Evolutionary conservation across 164 flowering plant species (phyloP).

Genomic region (Magnolia sinica): DNA sequence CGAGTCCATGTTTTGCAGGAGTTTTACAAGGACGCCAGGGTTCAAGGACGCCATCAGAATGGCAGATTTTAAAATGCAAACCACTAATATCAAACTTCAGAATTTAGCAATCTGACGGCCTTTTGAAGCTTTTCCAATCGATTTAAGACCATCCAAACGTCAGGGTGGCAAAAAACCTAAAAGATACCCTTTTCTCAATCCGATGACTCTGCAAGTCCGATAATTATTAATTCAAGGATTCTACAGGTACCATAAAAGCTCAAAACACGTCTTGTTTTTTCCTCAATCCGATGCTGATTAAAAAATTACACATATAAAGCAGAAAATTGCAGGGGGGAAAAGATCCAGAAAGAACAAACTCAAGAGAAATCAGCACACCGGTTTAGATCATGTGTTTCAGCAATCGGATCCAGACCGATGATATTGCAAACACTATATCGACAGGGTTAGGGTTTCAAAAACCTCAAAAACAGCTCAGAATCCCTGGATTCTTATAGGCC

Average conservation of each 20-base stretch:
- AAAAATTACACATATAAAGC: not conserved
- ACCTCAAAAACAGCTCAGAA: not conserved
- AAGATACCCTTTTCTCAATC: not conserved
- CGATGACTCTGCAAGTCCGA: not conserved
- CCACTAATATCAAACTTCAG: not conserved
- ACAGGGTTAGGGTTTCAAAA: not conserved
- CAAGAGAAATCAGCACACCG: not conserved
- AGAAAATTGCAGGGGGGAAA: not conserved
- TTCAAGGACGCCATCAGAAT: slow-evolving; percentile 41
- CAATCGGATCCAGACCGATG: not conserved
- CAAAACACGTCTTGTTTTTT: not conserved
- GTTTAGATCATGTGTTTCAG: not conserved
- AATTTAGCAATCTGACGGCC: not conserved
- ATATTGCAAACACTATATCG: not conserved
- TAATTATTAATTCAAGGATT: no score
- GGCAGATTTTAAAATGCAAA: not conserved
- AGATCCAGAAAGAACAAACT: not conserved
- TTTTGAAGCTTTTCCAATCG: not conserved
- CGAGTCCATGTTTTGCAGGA: slow-evolving; percentile 41
- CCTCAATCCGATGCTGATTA: not conserved
- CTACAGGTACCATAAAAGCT: not conserved
- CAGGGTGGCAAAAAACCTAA: not conserved
- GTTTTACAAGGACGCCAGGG: slow-evolving; percentile 58
- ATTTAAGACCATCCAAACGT: not conserved
- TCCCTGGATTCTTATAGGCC: not conserved